Percentiles rank a stretch among this genome's conserved stretches.
Evolutionary conservation across 768 basidiomycete genomes (phyloP).

Genomic region (Collybiopsis confluens): DNA sequence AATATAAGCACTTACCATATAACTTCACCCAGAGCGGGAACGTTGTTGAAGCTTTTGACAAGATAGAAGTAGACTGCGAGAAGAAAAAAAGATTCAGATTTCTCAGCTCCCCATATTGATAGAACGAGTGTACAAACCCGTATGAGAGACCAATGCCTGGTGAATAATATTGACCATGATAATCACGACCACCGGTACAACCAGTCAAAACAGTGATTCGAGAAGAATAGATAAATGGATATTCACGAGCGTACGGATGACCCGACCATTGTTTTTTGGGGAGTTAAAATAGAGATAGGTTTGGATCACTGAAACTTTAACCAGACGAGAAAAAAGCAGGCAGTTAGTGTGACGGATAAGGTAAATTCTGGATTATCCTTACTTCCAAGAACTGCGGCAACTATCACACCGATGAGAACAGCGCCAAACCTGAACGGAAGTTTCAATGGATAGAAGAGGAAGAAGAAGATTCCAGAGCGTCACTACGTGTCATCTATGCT

Average conservation of each 20-base stretch:
- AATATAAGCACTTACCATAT: background rate
- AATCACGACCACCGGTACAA: constrained; percentile 32
- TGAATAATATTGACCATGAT: constrained; percentile 43
- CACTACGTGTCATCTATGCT: too few species aligned
- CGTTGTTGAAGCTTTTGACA: constrained; percentile 34
- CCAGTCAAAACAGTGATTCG: background rate
- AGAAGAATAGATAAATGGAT: background rate
- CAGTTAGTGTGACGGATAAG: background rate
- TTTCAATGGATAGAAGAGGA: too few species aligned
- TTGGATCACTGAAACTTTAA: constrained; percentile 36
- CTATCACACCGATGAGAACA: constrained; percentile 5
- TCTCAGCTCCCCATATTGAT: too few species aligned
- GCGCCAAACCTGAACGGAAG: constrained; percentile 5
- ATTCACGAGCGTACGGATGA: constrained; percentile 36
- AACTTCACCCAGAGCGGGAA: background rate
- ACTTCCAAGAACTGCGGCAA: background rate
- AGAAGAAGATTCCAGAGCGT: too few species aligned
- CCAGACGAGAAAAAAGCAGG: background rate
- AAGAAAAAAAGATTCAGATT: too few species aligned
- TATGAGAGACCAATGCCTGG: constrained; percentile 42
- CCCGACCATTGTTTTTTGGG: constrained; percentile 35
- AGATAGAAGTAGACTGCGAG: constrained; percentile 52
- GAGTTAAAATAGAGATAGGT: constrained; percentile 45
- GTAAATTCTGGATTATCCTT: too few species aligned
- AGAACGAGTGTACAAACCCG: constrained; percentile 24